These are phyloP conservation scores for Yamadazyma spencermartinsiae DNA, from an alignment of 1,139 yeast genomes.

Conservation along the genomic window DNA sequence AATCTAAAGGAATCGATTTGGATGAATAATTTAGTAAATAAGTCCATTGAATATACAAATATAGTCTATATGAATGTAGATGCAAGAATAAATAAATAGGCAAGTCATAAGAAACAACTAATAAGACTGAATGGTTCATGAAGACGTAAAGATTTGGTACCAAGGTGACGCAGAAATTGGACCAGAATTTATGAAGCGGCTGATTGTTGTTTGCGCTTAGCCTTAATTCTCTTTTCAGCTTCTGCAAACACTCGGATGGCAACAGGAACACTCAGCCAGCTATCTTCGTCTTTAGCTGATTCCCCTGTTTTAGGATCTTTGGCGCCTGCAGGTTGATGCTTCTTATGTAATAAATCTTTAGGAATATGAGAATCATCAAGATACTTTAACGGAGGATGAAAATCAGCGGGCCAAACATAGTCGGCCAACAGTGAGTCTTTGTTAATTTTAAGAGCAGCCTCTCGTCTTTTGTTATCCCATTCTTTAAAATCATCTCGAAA, in stretches of 20 bases:
- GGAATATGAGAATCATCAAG: slow-evolving; percentile 38
- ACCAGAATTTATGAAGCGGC: not conserved
- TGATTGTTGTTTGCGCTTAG: slow-evolving; percentile 20
- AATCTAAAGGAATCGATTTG: slow-evolving; percentile 56
- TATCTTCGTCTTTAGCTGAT: slow-evolving; percentile 27
- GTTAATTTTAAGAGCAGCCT: slow-evolving; percentile 61
- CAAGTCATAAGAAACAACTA: not conserved
- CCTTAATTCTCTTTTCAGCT: slow-evolving; percentile 67
- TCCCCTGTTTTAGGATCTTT: slow-evolving; percentile 10
- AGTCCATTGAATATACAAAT: slow-evolving; percentile 10
- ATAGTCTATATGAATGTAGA: not conserved
- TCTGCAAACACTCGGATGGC: slow-evolving; percentile 81
- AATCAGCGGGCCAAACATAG: slow-evolving; percentile 77
- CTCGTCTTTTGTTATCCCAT: slow-evolving; percentile 62
- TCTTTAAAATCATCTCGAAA: slow-evolving; percentile 84
- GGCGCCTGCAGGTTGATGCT: slow-evolving; percentile 18
- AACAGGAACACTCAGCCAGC: slow-evolving; percentile 73
- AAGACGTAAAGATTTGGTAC: no score
- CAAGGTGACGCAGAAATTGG: no score
- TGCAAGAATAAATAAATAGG: slow-evolving; percentile 1
- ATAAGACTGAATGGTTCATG: no score
- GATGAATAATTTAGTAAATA: slow-evolving; percentile 27
- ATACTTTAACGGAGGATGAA: slow-evolving; percentile 62
- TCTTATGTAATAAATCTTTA: slow-evolving; percentile 13
- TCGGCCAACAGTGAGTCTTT: slow-evolving; percentile 26